Evolutionary conservation across 257 asterid species (phyloP).

Genomic region (Ligustrum vulgare): DNA sequence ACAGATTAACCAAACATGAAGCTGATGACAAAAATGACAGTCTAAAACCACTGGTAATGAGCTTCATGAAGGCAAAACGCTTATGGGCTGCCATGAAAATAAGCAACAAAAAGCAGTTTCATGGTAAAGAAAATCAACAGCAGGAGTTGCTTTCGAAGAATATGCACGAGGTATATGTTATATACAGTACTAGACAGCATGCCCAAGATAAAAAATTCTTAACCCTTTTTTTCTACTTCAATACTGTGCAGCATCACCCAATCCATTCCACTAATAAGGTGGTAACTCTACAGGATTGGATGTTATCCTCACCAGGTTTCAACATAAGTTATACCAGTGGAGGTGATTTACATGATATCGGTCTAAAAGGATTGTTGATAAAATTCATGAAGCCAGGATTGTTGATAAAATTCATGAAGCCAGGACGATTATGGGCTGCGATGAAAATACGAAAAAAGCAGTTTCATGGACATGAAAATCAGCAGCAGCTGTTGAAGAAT

Average conservation of each 20-base stretch:
- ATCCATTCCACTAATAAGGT: not conserved
- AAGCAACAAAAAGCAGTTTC: constrained; percentile 22
- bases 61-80: constrained; percentile 34
- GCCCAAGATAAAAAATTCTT: not conserved
- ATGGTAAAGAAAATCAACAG: constrained; percentile 16
- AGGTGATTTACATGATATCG: not conserved
- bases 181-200: not conserved
- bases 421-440: constrained; percentile 28
- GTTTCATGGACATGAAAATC: constrained; percentile 16
- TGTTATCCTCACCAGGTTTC: constrained; percentile 39
- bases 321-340: not conserved
- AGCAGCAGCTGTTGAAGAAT: constrained; percentile 7
- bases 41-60: constrained; percentile 19
- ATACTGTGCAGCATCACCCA: not conserved
- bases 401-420: constrained; percentile 27
- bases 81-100: constrained; percentile 24
- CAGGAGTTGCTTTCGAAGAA: not conserved
- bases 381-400: constrained; percentile 31
- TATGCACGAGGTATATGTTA: not conserved
- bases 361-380: constrained; percentile 8
- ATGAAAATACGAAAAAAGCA: constrained; percentile 23
- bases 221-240: not conserved
- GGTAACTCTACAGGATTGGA: constrained; percentile 39
- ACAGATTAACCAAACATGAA: constrained; percentile 10
- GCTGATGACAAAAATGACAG: constrained; percentile 8